Conservation (phyloP, 2,329 filamentous ascomycete species). For the Pseudogymnoascus sp. region DNA sequence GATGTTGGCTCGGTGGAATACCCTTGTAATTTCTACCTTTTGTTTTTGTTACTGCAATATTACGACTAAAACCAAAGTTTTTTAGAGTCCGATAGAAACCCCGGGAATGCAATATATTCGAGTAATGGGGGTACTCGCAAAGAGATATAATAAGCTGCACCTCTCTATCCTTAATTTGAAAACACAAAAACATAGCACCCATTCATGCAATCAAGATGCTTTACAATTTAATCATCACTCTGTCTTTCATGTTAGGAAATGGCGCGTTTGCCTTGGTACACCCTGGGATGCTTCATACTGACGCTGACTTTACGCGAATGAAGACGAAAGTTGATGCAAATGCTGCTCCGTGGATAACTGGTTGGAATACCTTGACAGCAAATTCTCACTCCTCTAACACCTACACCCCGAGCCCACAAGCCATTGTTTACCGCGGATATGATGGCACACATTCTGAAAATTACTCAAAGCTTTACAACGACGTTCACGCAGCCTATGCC, state of each 20-base stretch:
- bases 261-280: conserved; percentile 21
- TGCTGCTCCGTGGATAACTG: conserved; percentile 29
- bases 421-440: conserved; percentile 30
- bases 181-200: background rate
- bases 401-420: conserved; percentile 25
- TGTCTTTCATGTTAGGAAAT: background rate
- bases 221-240: background rate
- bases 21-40: background rate
- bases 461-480: conserved; percentile 27
- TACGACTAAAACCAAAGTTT: background rate
- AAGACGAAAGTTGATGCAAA: conserved; percentile 28
- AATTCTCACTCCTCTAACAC: conserved; percentile 23
- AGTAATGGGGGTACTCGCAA: background rate
- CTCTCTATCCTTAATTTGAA: background rate
- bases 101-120: background rate
- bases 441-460: conserved; percentile 26
- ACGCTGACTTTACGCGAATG: conserved; percentile 33
- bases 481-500: conserved; percentile 31
- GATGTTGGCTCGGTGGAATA: background rate
- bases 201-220: background rate
- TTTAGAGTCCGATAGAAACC: background rate
- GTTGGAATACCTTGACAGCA: conserved; percentile 27
- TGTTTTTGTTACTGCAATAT: background rate
- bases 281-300: conserved; percentile 30
- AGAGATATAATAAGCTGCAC: background rate